Evolutionary conservation across 176 grass and related monocot species (phyloP).

Genomic region (Oryza punctata): DNA sequence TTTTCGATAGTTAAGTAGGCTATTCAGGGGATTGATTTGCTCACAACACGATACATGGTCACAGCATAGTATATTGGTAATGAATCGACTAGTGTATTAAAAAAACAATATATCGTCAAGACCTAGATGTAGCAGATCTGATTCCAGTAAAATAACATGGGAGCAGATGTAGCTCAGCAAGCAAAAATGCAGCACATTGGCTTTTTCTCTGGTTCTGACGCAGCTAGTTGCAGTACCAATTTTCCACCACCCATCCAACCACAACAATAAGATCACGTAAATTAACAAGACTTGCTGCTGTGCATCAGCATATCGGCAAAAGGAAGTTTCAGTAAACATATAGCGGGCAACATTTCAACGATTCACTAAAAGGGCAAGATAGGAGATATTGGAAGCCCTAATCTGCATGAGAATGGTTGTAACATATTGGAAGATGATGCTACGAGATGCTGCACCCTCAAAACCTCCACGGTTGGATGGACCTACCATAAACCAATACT

Average conservation of each 20-base stretch:
- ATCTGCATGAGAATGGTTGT: not conserved
- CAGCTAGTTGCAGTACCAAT: constrained; percentile 6
- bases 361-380: not conserved
- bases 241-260: constrained; percentile 1
- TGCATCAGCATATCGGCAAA: not conserved
- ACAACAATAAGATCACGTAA: not conserved
- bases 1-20: not conserved
- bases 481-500: not conserved
- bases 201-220: not conserved
- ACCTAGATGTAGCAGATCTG: not conserved
- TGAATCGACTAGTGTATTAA: not conserved
- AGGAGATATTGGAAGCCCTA: not conserved
- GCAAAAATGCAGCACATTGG: constrained; percentile 17
- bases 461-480: not conserved
- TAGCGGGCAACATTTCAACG: not conserved
- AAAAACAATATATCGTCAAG: not conserved
- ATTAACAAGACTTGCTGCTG: not conserved
- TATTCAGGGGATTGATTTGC: not conserved
- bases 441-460: not conserved
- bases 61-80: not conserved
- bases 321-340: not conserved
- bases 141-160: not conserved
- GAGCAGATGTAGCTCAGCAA: not conserved
- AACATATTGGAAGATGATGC: constrained; percentile 13
- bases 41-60: not conserved